These are phyloP conservation scores for Serendipita sp. DNA, from an alignment of 768 basidiomycete genomes.

Conservation along the genomic window DNA sequence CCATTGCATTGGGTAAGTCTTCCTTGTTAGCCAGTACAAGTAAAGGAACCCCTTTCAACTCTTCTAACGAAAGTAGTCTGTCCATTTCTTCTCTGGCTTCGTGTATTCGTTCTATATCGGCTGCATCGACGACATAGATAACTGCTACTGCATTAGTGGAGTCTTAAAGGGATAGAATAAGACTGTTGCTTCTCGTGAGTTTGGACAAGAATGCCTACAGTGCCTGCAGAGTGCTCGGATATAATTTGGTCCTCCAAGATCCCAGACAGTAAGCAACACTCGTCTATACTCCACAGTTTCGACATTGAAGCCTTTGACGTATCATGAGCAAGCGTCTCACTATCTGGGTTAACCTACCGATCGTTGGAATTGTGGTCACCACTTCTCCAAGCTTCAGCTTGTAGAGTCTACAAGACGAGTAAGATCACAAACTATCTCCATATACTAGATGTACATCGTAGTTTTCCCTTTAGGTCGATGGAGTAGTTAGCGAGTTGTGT, in stretches of 20 bases:
- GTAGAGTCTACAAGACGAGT: neutral
- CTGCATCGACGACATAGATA: conserved; percentile 49
- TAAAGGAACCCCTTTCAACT: conserved; percentile 27
- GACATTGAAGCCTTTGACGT: neutral
- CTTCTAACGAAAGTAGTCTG: conserved; percentile 22
- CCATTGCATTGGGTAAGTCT: neutral
- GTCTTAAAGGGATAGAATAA: neutral
- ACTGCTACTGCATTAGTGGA: conserved; percentile 21
- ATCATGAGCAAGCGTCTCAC: neutral
- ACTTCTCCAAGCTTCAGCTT: neutral
- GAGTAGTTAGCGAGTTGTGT: neutral
- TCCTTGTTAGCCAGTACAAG: conserved; percentile 17
- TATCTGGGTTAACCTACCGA: no score
- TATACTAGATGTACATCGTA: neutral
- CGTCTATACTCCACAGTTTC: neutral
- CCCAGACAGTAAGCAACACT: neutral
- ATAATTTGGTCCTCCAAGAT: neutral
- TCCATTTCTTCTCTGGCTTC: conserved; percentile 37
- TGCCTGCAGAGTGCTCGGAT: neutral
- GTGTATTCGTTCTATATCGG: conserved; percentile 30
- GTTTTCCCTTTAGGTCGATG: neutral
- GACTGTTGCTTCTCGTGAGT: neutral
- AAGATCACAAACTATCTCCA: neutral
- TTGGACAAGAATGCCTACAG: neutral
- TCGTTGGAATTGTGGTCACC: no score